These are phyloP conservation scores for Aspergillus sp. DNA, from an alignment of 2,329 filamentous ascomycete species.

Conservation along the genomic window DNA sequence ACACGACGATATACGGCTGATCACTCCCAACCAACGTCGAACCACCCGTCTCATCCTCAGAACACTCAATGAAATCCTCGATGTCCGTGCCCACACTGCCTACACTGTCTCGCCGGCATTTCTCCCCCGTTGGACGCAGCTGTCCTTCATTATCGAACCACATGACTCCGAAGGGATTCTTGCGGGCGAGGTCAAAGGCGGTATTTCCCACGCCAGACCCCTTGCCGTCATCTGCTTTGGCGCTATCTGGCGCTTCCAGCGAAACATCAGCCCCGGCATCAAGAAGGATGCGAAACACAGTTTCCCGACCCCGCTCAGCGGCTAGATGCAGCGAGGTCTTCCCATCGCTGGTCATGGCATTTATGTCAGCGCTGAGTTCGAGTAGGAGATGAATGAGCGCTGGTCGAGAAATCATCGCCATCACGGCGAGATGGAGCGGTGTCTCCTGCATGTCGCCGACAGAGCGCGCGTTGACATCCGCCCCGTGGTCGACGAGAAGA, in stretches of 20 bases:
- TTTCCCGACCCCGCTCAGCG: constrained; percentile 25
- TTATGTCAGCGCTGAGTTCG: constrained; percentile 17
- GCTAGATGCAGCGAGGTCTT: constrained; percentile 26
- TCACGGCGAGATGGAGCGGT: constrained; percentile 26
- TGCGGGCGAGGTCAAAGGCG: constrained; percentile 22
- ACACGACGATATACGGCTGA: constrained; percentile 2
- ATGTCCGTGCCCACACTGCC: constrained; percentile 20
- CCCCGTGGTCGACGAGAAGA: constrained; percentile 22
- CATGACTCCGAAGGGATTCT: constrained; percentile 21
- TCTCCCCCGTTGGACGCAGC: constrained; percentile 9
- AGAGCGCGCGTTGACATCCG: constrained; percentile 21
- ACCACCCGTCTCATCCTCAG: constrained; percentile 18
- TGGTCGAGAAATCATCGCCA: constrained; percentile 16
- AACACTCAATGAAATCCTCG: constrained; percentile 16
- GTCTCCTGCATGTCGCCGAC: constrained; percentile 18
- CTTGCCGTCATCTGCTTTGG: constrained; percentile 5
- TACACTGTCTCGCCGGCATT: constrained; percentile 11
- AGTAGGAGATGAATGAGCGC: constrained; percentile 24
- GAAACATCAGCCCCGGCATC: constrained; percentile 25
- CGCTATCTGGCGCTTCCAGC: constrained; percentile 14
- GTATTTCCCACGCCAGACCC: constrained; percentile 15
- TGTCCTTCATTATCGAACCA: constrained; percentile 23
- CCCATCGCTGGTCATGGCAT: constrained; percentile 18
- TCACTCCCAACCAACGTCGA: constrained; percentile 19
- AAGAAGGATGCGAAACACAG: constrained; percentile 22